Base-by-base conservation (phyloP, 768 basidiomycete genomes). In the Termitomyces sp. region DNA sequence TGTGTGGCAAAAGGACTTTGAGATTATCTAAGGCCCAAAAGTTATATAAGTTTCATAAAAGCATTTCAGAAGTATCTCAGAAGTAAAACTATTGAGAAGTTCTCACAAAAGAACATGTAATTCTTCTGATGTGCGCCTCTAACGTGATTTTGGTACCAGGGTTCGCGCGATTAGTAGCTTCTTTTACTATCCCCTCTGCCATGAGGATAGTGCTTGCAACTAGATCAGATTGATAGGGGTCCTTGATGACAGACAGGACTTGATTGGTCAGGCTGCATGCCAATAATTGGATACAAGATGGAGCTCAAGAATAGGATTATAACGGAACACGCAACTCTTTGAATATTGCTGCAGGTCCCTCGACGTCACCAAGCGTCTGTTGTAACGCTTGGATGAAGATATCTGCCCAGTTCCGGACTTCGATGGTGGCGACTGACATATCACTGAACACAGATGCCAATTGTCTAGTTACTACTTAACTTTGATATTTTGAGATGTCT, bases 331-430 rank as follows among this genome's bases (percentile, higher is more conserved):
- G 5, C 15, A 42, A 51, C 54, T 56, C 32, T 45, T 56, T 56
- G 11, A 56, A 39, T 2, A 51, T 15, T 4, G 36, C n/a, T 32
- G 50, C 35, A 22, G 49, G 49, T 13, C 54, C 54, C 31, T 50
- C 43, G 27, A 40, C 20, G 12, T 56, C 54, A 16, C 25, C 36
- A 4, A 56, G 27, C 27, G 50, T 45, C n/a, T 56, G 41, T 51
- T 51, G 20, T 7, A 44, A 56, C 7, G 54, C 54, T 15, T 51
- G 54, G 9, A 29, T 38, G 18, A 31, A 56, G n/a, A 45, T n/a
- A 13, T 56, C 54, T 46, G 54, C 49, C 54, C 54, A 56, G 18
- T 22, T 50, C 50, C 40, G 49, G 15, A 49, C 54, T 3, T 56
- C 54, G 18, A 27, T 36, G 2, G 25, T 33, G 36, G 54, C 45